These are phyloP conservation scores for Colletotrichum sp. DNA, from an alignment of 2,329 filamentous ascomycete genomes.

Conservation along the genomic window DNA sequence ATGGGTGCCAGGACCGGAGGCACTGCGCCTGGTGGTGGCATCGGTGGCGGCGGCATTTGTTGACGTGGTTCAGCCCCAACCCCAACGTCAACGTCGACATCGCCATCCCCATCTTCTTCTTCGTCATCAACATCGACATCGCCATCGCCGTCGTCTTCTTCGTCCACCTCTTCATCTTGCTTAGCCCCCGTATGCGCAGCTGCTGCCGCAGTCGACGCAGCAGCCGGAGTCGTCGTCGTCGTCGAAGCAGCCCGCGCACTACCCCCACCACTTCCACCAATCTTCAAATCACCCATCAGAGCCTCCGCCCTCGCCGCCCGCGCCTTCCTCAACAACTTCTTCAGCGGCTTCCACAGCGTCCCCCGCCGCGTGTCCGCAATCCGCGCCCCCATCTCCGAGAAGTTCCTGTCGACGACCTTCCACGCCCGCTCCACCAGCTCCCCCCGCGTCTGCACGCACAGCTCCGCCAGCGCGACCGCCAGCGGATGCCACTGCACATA, in stretches of 20 bases:
- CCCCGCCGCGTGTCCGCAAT: slow-evolving; percentile 57
- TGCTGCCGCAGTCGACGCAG: not conserved
- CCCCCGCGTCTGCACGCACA: slow-evolving; percentile 52
- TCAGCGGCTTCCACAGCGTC: slow-evolving; percentile 58
- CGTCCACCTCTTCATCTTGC: not conserved
- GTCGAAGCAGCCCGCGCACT: not conserved
- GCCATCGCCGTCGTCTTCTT: not conserved
- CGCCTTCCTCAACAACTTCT: slow-evolving; percentile 57
- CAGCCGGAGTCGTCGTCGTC: not conserved
- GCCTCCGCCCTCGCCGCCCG: slow-evolving; percentile 40
- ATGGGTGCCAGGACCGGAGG: not conserved
- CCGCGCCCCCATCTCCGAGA: slow-evolving; percentile 44
- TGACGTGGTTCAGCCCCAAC: not conserved
- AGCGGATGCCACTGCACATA: slow-evolving; percentile 63
- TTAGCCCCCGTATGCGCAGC: not conserved
- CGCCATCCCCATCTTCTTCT: not conserved
- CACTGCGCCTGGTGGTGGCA: not conserved
- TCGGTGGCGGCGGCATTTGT: not conserved
- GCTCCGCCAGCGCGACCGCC: slow-evolving; percentile 56
- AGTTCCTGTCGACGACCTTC: slow-evolving; percentile 50
- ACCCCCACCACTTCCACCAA: slow-evolving; percentile 3
- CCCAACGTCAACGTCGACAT: not conserved
- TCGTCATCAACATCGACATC: not conserved
- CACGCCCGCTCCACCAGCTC: slow-evolving; percentile 54
- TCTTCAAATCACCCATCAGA: slow-evolving; percentile 28